phyloP scores from a whole-genome alignment of 106 monocot species.

The Phalaenopsis equestris region DNA sequence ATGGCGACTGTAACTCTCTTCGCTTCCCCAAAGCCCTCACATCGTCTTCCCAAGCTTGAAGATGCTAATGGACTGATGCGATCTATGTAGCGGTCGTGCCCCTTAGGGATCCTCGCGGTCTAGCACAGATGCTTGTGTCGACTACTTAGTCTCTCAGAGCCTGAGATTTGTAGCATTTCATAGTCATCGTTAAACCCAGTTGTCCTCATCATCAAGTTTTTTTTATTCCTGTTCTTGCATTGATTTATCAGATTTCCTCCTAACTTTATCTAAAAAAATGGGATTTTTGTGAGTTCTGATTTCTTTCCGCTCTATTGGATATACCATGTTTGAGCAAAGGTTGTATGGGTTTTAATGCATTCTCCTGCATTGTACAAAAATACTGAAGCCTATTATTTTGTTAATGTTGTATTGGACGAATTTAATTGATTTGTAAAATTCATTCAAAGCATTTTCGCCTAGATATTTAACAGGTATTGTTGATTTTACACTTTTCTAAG shows the following conservation, averaged over 20 bases:
- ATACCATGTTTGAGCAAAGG: too few species aligned
- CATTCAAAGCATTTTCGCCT: too few species aligned
- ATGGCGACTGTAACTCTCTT: slow-evolving; percentile 16
- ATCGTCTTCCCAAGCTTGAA: not conserved
- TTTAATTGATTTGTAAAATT: too few species aligned
- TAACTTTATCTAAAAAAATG: not conserved
- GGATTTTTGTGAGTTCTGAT: too few species aligned
- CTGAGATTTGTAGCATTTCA: slow-evolving; percentile 75
- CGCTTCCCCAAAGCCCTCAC: not conserved
- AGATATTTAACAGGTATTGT: too few species aligned
- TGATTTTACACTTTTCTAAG: too few species aligned
- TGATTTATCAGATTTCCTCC: not conserved
- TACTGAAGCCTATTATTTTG: too few species aligned
- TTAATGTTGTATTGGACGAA: too few species aligned
- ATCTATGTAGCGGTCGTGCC: slow-evolving; percentile 82
- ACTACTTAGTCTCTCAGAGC: slow-evolving; percentile 47
- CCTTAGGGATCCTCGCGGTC: slow-evolving; percentile 49
- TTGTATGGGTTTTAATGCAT: too few species aligned
- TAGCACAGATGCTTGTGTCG: slow-evolving; percentile 46
- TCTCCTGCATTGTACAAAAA: too few species aligned
- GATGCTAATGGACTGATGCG: slow-evolving; percentile 13
- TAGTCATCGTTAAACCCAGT: slow-evolving; percentile 48
- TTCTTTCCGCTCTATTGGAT: too few species aligned
- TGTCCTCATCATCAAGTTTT: slow-evolving; percentile 22
- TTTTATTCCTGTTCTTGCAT: not conserved